Base-by-base conservation (phyloP, 2,329 filamentous ascomycete genomes). In the Pseudocercospora cruenta region DNA sequence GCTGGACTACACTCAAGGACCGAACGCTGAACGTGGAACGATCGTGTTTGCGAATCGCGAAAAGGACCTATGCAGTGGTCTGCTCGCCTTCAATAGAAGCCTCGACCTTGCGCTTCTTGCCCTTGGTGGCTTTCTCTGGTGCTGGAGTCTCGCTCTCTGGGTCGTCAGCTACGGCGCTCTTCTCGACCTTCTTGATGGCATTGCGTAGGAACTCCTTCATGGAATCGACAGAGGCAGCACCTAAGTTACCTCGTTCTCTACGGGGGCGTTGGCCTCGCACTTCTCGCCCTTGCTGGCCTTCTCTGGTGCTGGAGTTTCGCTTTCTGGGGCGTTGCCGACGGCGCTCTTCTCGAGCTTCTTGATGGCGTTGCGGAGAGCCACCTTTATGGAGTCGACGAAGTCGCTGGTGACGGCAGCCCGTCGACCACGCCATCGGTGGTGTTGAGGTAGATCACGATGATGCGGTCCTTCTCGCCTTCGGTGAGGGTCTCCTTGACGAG, bases 391-490 rank as follows among this genome's bases (percentile, higher is more conserved):
- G n/a, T n/a, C n/a, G n/a, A n/a, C n/a, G n/a, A n/a, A n/a, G n/a
- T n/a, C n/a, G n/a, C n/a, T n/a, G n/a, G n/a, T n/a, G n/a, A n/a
- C n/a, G n/a, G n/a, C n/a, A n/a, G n/a, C n/a, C n/a, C n/a, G n/a
- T n/a, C n/a, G n/a, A n/a, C 69, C 26, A 54, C 28, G 49, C 60
- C 69, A 26, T 67, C 63, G 39, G 69, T 62, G 53, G 53, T 64
- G 62, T 69, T 73, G 61, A 77, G 70, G 65, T 64, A 72, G 58
- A 73, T 43, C 49, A 67, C 71, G 31, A 76, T 33, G 59, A 76
- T 64, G 64, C 74, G 74, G 51, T 76, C 69, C 65, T 74, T 77
- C 33, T 77, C 75, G 21, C 24, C 60, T 4, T 77, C 72, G 33
- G n/a, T 71, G 53, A 77, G 67, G 24, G 67, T 59, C 16, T 47